Evolutionary conservation across 345 rosid species (phyloP).

Genomic region (Boechera retrofracta): DNA sequence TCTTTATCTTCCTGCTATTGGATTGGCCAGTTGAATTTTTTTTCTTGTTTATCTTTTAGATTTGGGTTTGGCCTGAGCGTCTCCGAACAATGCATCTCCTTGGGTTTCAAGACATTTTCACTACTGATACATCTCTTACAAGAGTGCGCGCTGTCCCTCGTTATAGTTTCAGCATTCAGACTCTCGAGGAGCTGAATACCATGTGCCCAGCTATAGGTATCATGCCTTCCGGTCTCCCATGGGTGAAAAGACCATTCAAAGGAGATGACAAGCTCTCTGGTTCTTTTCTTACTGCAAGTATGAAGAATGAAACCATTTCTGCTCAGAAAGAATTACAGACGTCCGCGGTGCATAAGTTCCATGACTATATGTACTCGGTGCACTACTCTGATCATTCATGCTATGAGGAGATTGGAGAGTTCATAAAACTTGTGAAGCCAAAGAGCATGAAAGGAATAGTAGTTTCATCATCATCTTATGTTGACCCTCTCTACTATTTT

Average conservation of each 20-base stretch:
- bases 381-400: constrained; percentile 82
- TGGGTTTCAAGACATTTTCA: constrained; percentile 66
- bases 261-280: constrained; percentile 53
- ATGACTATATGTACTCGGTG: constrained; percentile 60
- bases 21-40: constrained; percentile 6
- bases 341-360: constrained; percentile 53
- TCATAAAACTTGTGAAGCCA: constrained; percentile 69
- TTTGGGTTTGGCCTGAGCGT: constrained; percentile 97
- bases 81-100: constrained; percentile 83
- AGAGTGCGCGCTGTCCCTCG: constrained; percentile 89
- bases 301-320: constrained; percentile 25
- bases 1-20: background rate
- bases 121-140: constrained; percentile 70
- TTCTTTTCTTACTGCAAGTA: constrained; percentile 48
- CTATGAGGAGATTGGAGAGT: constrained; percentile 68
- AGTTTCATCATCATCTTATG: constrained; percentile 64
- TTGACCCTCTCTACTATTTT: constrained; percentile 71
- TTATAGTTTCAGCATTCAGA: constrained; percentile 71
- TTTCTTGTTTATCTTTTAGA: constrained; percentile 46
- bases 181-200: constrained; percentile 68
- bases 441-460: constrained; percentile 68
- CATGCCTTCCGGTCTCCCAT: constrained; percentile 91
- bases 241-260: constrained; percentile 54
- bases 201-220: constrained; percentile 75
- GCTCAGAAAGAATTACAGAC: constrained; percentile 14